These are phyloP conservation scores for Sergeia podlipaevii DNA, from an alignment of 208 protist genomes.

Conservation along the genomic window DNA sequence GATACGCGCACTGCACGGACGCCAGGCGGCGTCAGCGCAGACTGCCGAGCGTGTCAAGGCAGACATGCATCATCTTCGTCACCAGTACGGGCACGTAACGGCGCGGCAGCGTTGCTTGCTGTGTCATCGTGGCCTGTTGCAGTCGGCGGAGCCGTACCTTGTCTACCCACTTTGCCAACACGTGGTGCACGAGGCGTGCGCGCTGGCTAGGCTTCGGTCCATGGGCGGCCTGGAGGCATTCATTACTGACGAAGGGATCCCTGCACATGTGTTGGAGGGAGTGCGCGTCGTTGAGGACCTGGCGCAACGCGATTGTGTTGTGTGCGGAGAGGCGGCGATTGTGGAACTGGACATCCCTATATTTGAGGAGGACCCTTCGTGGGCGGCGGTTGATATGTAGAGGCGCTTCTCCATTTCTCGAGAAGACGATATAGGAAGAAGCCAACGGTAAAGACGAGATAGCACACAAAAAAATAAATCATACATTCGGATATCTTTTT, in stretches of 20 bases:
- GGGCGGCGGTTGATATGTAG: too few species aligned
- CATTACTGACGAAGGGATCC: constrained; percentile 54
- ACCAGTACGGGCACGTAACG: constrained; percentile 87
- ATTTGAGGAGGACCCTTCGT: constrained; percentile 39
- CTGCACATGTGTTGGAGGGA: constrained; percentile 47
- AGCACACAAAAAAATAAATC: too few species aligned
- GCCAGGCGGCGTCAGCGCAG: constrained; percentile 88
- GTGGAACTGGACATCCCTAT: constrained; percentile 64
- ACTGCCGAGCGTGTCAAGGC: constrained; percentile 84
- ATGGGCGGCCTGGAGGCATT: constrained; percentile 73
- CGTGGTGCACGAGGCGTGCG: constrained; percentile 73
- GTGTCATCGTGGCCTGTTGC: constrained; percentile 57
- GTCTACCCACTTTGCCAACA: constrained; percentile 83
- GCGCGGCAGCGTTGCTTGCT: constrained; percentile 81
- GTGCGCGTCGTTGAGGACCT: constrained; percentile 40
- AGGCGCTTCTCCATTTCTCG: too few species aligned
- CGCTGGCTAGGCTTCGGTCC: constrained; percentile 29
- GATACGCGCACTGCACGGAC: constrained; percentile 74
- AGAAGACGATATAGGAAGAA: too few species aligned
- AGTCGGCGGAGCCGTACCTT: constrained; percentile 45
- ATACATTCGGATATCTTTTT: too few species aligned
- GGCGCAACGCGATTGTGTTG: constrained; percentile 65
- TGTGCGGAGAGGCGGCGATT: constrained; percentile 74
- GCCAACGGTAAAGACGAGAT: too few species aligned
- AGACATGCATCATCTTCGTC: constrained; percentile 81